Evolutionary conservation across 2,329 filamentous ascomycete genomes (phyloP).

Genomic region (Cercospora citrullina): DNA sequence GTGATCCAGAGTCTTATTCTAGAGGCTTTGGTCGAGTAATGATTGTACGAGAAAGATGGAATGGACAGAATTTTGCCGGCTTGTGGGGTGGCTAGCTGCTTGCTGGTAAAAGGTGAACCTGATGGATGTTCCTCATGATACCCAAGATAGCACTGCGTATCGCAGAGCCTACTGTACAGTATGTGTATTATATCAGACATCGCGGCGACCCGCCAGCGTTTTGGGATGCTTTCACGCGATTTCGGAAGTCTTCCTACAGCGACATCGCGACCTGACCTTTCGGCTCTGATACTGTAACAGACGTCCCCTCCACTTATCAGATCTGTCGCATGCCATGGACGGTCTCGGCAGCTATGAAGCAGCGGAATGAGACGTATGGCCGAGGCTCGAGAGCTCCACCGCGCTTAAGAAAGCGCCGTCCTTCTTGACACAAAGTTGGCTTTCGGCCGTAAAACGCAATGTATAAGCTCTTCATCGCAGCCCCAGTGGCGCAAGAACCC

Average conservation of each 20-base stretch:
- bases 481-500: slow-evolving; percentile 61
- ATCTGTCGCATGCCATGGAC: background rate
- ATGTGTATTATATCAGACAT: slow-evolving; percentile 10
- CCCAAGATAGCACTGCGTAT: background rate
- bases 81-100: background rate
- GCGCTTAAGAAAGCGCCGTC: background rate
- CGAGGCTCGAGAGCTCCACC: background rate
- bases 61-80: background rate
- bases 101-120: background rate
- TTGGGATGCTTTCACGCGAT: background rate
- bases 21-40: slow-evolving; percentile 67
- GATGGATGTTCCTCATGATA: slow-evolving; percentile 4
- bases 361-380: background rate
- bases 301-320: too few species aligned
- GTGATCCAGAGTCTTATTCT: slow-evolving; percentile 91
- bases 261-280: background rate
- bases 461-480: slow-evolving; percentile 56
- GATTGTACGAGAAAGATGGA: background rate
- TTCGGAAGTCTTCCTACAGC: background rate
- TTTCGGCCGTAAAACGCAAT: background rate
- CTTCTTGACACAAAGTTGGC: background rate
- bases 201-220: background rate
- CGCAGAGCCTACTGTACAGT: slow-evolving; percentile 9
- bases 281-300: too few species aligned
- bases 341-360: background rate